Conservation (phyloP, 2,329 filamentous ascomycete species). For the Colletotrichum orbiculare region DNA sequence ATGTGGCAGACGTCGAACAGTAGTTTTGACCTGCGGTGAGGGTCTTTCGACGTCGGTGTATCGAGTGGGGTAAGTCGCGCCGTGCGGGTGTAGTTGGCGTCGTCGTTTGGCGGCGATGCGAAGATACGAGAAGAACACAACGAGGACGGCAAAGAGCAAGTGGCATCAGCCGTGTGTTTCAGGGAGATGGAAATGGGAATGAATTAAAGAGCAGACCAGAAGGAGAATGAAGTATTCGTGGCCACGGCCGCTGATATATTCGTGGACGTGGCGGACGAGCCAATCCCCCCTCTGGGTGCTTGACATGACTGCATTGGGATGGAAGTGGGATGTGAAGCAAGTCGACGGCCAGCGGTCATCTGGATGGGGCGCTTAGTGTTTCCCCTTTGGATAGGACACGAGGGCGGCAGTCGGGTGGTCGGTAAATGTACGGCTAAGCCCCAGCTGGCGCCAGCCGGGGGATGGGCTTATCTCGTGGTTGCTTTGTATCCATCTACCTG, state of each 20-base stretch:
- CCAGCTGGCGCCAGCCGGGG: too few species aligned
- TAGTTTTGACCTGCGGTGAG: not conserved
- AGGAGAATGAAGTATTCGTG: not conserved
- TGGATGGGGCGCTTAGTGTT: constrained; percentile 32
- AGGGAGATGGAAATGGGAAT: not conserved
- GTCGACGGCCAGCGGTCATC: constrained; percentile 27
- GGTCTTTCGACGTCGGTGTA: constrained; percentile 11
- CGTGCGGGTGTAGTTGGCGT: not conserved
- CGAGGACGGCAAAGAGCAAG: not conserved
- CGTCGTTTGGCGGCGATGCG: not conserved
- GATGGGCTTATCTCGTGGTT: too few species aligned
- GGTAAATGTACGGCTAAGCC: not conserved
- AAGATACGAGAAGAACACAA: not conserved
- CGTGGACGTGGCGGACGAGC: constrained; percentile 12
- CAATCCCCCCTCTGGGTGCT: constrained; percentile 21
- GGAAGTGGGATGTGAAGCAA: constrained; percentile 19
- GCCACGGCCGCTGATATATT: constrained; percentile 26
- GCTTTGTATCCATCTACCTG: too few species aligned
- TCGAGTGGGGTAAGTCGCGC: constrained; percentile 5
- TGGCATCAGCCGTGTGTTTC: constrained; percentile 4
- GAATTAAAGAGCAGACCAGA: not conserved
- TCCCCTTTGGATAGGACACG: constrained; percentile 2
- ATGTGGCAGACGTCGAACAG: not conserved
- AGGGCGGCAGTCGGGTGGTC: constrained; percentile 3
- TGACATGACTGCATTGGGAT: constrained; percentile 29